Base-by-base conservation (phyloP, 2,329 filamentous ascomycete genomes). In the Aureobasidium sp. region DNA sequence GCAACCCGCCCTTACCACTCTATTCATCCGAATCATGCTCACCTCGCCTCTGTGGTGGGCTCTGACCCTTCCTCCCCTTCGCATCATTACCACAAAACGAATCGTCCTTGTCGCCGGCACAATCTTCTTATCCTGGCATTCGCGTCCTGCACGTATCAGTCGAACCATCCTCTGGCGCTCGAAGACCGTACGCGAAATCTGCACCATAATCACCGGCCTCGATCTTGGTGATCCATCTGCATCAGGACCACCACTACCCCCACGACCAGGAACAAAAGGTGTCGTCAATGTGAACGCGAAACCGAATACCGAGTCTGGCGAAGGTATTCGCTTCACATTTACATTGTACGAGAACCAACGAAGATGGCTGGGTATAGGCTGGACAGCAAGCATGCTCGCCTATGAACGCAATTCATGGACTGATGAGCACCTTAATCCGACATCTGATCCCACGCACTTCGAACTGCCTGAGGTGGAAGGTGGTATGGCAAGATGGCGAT, bases 341-440 rank as follows among this genome's bases (percentile, higher is more conserved):
- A 92, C 94, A 52, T 81, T 99, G 2, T 97, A 92, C 70, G 94
- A 99, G 73, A 99, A 99, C 68, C 94, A 99, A 74, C 84, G 94
- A 45, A 85, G 94, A 58, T 99, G 94, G 94, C 78, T 99, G 4
- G 93, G 92, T 1, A 82, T 99, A 13, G 94, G 94, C 0, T 99
- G 94, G 92, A 97, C 94, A 0, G 88, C 88, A 2, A 95, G 87
- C 42, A 79, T 99, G 64, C 91, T 99, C 66, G 86, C 91, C 0
- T 95, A 97, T 69, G 94, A 99, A 72, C 83, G 94, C 45, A 83
- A 88, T 1, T 82, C 92, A 0, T 99, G 94, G 93, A 97, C 94
- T 0, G 94, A 99, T 73, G 94, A 99, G 74, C 91, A 97, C 72
- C 84, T 95, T 61, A 96, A 96, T 64, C 71, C 86, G 0, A 88